These are phyloP conservation scores for Dysphania ambrosioides DNA, from an alignment of 148 eudicot species.

Conservation along the genomic window DNA sequence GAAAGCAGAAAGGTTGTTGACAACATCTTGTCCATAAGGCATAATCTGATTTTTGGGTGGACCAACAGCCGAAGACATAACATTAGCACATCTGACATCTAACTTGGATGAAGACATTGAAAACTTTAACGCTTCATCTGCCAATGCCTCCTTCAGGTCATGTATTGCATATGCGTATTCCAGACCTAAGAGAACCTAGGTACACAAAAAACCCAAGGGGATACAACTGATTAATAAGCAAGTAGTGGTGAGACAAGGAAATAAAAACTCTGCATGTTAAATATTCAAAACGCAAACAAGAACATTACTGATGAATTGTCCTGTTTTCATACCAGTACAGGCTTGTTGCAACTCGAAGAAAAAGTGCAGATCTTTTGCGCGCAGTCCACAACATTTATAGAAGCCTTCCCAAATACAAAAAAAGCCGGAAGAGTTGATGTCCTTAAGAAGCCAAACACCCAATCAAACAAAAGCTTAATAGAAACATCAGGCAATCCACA, in stretches of 20 bases:
- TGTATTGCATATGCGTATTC: constrained; percentile 65
- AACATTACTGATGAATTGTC: not conserved
- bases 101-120: constrained; percentile 29
- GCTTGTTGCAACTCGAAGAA: constrained; percentile 45
- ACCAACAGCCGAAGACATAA: constrained; percentile 42
- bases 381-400: constrained; percentile 43
- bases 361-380: constrained; percentile 41
- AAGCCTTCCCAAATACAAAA: constrained; percentile 73
- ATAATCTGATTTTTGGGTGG: constrained; percentile 38
- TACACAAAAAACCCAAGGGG: constrained; percentile 1
- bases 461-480: not conserved
- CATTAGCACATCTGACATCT: constrained; percentile 54
- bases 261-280: not conserved
- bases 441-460: constrained; percentile 34
- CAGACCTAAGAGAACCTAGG: constrained; percentile 79
- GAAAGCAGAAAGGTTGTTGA: constrained; percentile 17
- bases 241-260: not conserved
- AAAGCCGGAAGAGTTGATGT: constrained; percentile 84
- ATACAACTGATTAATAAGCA: constrained; percentile 4
- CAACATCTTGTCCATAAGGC: constrained; percentile 20
- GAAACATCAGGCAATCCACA: not conserved
- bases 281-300: not conserved
- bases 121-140: constrained; percentile 29
- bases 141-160: constrained; percentile 47
- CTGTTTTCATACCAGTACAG: constrained; percentile 53